phyloP scores from a whole-genome alignment of 805 yeast species.

The Yamadazyma laniorum region DNA sequence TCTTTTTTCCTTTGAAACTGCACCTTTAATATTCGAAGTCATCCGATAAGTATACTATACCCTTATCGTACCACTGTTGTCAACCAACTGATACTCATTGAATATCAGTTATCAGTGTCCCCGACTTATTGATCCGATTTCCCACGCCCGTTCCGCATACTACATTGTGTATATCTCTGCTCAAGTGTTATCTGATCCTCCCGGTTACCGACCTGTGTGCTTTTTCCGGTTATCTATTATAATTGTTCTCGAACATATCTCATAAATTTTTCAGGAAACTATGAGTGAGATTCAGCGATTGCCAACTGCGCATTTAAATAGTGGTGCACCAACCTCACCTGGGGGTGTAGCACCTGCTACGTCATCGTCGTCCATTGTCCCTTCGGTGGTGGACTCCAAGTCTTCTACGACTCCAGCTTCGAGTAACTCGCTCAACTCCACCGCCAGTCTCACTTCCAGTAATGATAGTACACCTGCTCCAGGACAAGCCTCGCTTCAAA shows the following conservation, averaged over 20 bases:
- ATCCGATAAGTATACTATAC: background rate
- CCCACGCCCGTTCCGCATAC: too few relatives aligned
- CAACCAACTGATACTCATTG: background rate
- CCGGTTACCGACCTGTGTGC: too few relatives aligned
- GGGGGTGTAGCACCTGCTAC: background rate
- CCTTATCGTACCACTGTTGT: background rate
- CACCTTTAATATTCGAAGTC: too few relatives aligned
- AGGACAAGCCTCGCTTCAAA: background rate
- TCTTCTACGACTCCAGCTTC: background rate
- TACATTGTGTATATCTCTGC: too few relatives aligned
- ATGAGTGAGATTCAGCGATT: slow-evolving; percentile 15
- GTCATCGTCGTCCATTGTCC: background rate
- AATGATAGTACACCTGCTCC: background rate
- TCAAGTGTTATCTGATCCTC: too few relatives aligned
- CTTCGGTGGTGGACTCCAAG: background rate
- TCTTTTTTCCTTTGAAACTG: too few relatives aligned
- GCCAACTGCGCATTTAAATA: slow-evolving; percentile 5
- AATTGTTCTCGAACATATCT: too few relatives aligned
- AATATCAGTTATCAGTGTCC: background rate
- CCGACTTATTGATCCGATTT: too few relatives aligned
- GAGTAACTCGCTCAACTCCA: background rate
- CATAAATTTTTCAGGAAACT: too few relatives aligned
- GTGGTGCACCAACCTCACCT: slow-evolving; percentile 1
- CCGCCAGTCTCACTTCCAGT: background rate
- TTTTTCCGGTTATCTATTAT: too few relatives aligned